Base-by-base conservation (phyloP, 1,284 basidiomycete genomes). In the Marasmius sp. region DNA sequence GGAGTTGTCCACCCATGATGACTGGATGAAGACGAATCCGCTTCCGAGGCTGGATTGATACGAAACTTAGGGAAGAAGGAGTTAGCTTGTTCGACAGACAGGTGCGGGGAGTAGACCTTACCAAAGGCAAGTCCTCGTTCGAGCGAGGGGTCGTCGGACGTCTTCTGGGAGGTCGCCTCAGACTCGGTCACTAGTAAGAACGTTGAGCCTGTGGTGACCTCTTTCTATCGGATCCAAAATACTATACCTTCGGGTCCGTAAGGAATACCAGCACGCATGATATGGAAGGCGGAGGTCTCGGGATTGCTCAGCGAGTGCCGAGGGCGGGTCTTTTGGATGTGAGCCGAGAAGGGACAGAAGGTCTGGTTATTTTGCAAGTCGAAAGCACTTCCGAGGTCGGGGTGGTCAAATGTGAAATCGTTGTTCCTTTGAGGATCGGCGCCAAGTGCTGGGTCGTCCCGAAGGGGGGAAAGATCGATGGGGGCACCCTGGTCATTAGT, bases 261-360 rank as follows among this genome's bases (percentile, higher is more conserved):
- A 16, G 76, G 73, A 57, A 77, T 75, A 34, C 77, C 74, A 18
- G 74, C 70, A 7, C 78, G 75, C 33, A 77, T 75, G 58, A 73
- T 71, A 53, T 66, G 62, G 27, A 27, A 27, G 60, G 70, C 65
- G 50, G n/a, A 57, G 48, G 14, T 58, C 52, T 7, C 45, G 34
- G 36, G 20, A 51, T 12, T 69, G 57, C 51, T 69, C 68, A 33
- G 64, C 16, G 16, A 16, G 27, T 10, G 61, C 18, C 74, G 64
- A 20, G 74, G 74, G 34, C 66, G 65, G 20, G 71, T 70, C 64
- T 75, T 75, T 33, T 72, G 67, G 50, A 73, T 68, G 64, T 74
- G 74, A n/a, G 74, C 73, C 34, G 69, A 64, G 65, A 75, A 77
- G 1, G 75, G 74, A 52, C 76, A 76, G 34, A 64, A 66, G 7